Evolutionary conservation across 1,284 basidiomycete genomes (phyloP).

Genomic region (Sanguinoderma infundibulare): DNA sequence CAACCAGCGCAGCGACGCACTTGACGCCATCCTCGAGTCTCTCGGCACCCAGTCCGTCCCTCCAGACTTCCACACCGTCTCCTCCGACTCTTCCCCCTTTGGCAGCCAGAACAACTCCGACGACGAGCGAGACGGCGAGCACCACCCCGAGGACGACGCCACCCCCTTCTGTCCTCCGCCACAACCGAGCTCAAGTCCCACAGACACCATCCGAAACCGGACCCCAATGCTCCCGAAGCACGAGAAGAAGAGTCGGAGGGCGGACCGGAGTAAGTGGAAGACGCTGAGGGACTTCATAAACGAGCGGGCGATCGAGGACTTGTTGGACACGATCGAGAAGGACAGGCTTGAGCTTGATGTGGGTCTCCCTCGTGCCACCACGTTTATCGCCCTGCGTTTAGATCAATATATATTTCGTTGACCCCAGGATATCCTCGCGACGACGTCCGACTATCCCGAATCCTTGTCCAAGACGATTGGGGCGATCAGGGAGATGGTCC

Average conservation of each 20-base stretch:
- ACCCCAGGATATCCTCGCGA: conserved; percentile 58
- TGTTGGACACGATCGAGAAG: conserved; percentile 70
- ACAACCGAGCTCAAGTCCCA: conserved; percentile 35
- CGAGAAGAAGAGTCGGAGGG: conserved; percentile 34
- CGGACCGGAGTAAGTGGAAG: conserved; percentile 72
- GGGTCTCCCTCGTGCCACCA: conserved; percentile 29
- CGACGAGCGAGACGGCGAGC: conserved; percentile 39
- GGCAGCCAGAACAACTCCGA: conserved; percentile 67
- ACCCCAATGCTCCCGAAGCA: conserved; percentile 25
- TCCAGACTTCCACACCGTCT: conserved; percentile 69
- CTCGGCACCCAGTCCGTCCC: conserved; percentile 74
- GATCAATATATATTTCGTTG: neutral
- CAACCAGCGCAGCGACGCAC: conserved; percentile 56
- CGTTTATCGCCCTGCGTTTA: no score
- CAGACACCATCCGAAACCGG: conserved; percentile 35
- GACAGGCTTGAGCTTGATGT: conserved; percentile 72
- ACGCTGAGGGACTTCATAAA: conserved; percentile 82
- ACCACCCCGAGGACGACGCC: conserved; percentile 14
- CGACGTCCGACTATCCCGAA: conserved; percentile 70
- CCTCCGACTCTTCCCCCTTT: conserved; percentile 70
- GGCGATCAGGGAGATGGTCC: conserved; percentile 57
- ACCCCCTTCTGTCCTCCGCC: conserved; percentile 21
- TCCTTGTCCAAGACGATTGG: conserved; percentile 57
- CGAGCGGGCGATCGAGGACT: conserved; percentile 76
- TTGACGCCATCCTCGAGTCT: conserved; percentile 72